Base-by-base conservation (phyloP, 305 asterid genomes). In the Ilex paraguariensis region DNA sequence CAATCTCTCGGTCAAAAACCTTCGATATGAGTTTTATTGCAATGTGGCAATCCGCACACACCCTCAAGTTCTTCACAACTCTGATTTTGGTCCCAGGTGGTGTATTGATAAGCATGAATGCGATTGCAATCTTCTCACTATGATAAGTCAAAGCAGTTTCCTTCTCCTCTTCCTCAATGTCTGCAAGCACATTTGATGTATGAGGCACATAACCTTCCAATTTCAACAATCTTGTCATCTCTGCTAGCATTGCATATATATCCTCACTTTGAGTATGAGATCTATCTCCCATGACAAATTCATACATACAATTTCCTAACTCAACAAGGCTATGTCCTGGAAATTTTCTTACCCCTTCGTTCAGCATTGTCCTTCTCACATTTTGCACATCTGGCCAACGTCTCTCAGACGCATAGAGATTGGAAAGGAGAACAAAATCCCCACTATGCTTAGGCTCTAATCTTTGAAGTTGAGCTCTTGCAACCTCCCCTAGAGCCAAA, bases 71-170 rank as follows among this genome's bases (percentile, higher is more conserved):
- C 87, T 91, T 91, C 72, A 84, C 82, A 11, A 91, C 75, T 80
- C 90, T 73, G 64, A 91, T 72, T 1, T 84, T 88, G 45, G 86
- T 67, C 67, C 91, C 81, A 0, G 78, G 79, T 2, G 90, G 80
- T 7, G 96, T 84, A 73, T 67, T 88, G 50, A 91, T 88, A 76
- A 91, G 69, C 71, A 66, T 82, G 61, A 91, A 88, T 3, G 95
- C 94, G 64, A 91, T 53, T 7, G 98, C 98, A 54, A 88, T 88
- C 81, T 91, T 91, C 83, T 91, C 98, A 54, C 96, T 91, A n/a
- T 91, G 98, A 73, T 86, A 86, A 36, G 83, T 66, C 75, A 91
- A 63, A 50, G 98, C 95, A 12, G 85, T 80, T 79, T 88, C 98
- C 77, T 91, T 91, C 78, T 88, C 98, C 69, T 91, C 96, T 63